phyloP scores from a whole-genome alignment of 495 filamentous ascomycete genomes.

The Monascus purpureus region DNA sequence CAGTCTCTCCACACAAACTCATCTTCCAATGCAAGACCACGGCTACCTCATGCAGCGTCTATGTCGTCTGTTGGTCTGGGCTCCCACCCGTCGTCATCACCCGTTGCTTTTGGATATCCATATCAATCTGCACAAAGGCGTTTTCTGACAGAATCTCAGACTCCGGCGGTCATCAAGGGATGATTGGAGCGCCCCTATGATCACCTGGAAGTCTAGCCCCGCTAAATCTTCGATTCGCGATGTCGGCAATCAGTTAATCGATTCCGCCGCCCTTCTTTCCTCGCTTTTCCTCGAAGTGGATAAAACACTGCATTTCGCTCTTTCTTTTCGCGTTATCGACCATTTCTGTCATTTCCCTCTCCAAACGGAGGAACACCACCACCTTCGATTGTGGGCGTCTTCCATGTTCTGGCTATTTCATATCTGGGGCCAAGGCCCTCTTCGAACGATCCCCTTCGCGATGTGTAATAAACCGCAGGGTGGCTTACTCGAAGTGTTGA shows the following conservation, averaged over 20 bases:
- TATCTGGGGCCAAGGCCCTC: too few species aligned
- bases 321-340: too few species aligned
- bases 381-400: too few species aligned
- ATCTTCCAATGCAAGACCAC: conserved; percentile 10
- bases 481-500: not conserved
- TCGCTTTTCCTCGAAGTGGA: too few species aligned
- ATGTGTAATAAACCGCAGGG: conserved; percentile 33
- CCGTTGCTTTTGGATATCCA: conserved; percentile 22
- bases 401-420: too few species aligned
- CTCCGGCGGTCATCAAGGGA: conserved; percentile 33
- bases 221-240: too few species aligned
- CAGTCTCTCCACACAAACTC: conserved; percentile 7
- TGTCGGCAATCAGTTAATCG: too few species aligned
- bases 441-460: conserved; percentile 16
- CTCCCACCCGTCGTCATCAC: conserved; percentile 19
- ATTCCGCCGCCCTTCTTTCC: too few species aligned
- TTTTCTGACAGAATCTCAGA: conserved; percentile 30
- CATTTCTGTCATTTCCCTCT: too few species aligned
- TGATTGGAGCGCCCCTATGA: conserved; percentile 10
- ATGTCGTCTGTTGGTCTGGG: conserved; percentile 5
- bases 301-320: too few species aligned
- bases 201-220: too few species aligned
- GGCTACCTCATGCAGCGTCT: conserved; percentile 15
- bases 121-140: conserved; percentile 25
- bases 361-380: too few species aligned